Evolutionary conservation across 2,329 filamentous ascomycete genomes (phyloP).

Genomic region (Aspergillus caelatus): DNA sequence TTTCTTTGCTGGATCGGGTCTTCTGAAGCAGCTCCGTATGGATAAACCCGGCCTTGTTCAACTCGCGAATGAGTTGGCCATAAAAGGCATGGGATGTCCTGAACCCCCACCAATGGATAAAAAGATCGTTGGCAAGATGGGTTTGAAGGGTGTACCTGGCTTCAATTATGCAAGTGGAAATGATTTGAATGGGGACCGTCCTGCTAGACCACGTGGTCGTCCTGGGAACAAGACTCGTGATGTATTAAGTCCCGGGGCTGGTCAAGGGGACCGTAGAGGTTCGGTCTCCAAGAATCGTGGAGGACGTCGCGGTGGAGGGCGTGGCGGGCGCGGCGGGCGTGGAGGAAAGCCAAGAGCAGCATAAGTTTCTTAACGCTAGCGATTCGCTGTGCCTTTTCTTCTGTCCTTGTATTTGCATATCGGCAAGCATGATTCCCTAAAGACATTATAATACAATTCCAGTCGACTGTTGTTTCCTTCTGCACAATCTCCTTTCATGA

Average conservation of each 20-base stretch:
- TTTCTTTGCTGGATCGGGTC: conserved; percentile 37
- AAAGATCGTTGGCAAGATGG: conserved; percentile 44
- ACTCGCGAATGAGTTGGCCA: conserved; percentile 41
- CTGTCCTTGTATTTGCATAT: background rate
- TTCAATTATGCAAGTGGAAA: conserved; percentile 32
- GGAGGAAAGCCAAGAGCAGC: conserved; percentile 9
- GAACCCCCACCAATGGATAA: conserved; percentile 43
- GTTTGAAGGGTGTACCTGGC: conserved; percentile 41
- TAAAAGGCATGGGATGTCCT: conserved; percentile 40
- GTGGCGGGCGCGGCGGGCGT: conserved; percentile 18
- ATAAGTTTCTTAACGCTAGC: background rate
- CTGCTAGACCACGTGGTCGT: conserved; percentile 17
- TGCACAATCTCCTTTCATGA: background rate
- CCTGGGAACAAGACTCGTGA: conserved; percentile 25
- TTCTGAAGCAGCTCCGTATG: conserved; percentile 35
- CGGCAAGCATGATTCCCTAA: background rate
- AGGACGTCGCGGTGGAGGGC: conserved; percentile 20
- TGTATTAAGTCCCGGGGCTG: conserved; percentile 27
- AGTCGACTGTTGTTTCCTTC: background rate
- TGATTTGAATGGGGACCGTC: conserved; percentile 14
- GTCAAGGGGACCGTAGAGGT: conserved; percentile 19
- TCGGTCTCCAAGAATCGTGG: conserved; percentile 26
- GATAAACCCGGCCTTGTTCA: conserved; percentile 37
- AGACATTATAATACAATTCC: background rate
- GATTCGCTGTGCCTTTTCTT: background rate